Evolutionary conservation across 208 protist genomes (phyloP).

Genomic region (Eutreptiella sp.): DNA sequence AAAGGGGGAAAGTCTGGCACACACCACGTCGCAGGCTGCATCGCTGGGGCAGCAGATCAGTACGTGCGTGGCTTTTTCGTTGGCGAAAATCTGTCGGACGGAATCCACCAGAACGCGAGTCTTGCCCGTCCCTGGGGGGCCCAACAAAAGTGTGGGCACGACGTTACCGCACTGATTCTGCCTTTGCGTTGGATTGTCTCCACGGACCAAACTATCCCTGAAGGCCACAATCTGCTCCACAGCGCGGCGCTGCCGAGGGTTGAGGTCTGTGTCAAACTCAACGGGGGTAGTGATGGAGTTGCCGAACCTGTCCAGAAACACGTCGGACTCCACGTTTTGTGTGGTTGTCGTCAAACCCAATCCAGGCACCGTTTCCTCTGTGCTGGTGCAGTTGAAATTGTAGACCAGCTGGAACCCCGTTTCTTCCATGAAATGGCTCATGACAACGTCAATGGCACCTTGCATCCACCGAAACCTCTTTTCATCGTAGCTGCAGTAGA

Average conservation of each 20-base stretch:
- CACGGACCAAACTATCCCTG: no score
- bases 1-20: neutral
- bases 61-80: neutral
- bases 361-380: no score
- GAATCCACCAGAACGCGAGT: constrained; percentile 14
- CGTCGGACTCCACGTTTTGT: no score
- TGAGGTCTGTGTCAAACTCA: neutral
- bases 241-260: neutral
- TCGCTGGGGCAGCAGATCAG: constrained; percentile 3
- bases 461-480: constrained; percentile 4
- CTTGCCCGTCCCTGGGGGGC: constrained; percentile 29
- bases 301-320: neutral
- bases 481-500: neutral
- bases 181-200: neutral
- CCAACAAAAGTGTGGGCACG: constrained; percentile 9
- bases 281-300: neutral
- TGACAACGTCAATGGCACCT: neutral
- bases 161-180: neutral
- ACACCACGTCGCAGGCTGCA: constrained; percentile 11
- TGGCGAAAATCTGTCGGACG: neutral
- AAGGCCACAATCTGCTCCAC: neutral
- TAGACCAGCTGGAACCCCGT: neutral
- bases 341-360: no score
- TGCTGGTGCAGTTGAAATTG: no score
- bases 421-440: no score